Percentiles rank a stretch among this genome's conserved stretches.
Conservation (phyloP, 192 early-diverging fungal species). For the Coemansia sp. region DNA sequence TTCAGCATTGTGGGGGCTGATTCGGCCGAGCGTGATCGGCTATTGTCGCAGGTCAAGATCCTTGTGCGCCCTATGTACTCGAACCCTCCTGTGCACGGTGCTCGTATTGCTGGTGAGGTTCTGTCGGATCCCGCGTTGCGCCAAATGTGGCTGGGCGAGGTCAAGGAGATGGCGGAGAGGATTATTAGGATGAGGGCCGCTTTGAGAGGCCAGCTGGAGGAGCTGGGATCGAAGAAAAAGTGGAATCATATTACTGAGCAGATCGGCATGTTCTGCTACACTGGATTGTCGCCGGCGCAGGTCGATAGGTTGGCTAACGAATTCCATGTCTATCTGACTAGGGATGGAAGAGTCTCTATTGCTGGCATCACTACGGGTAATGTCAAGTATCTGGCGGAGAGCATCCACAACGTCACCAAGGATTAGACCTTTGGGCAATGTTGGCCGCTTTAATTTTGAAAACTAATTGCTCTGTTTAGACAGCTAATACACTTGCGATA, state of each 20-base stretch:
- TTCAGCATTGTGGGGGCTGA: slow-evolving; percentile 81
- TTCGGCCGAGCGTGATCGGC: slow-evolving; percentile 71
- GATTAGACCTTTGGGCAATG: too few relatives aligned
- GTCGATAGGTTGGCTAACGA: slow-evolving; percentile 79
- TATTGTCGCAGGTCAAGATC: slow-evolving; percentile 93
- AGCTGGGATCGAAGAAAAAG: slow-evolving; percentile 68
- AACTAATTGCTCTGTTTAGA: too few relatives aligned
- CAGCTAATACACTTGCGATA: too few relatives aligned
- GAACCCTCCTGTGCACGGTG: slow-evolving; percentile 96
- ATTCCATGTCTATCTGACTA: slow-evolving; percentile 90
- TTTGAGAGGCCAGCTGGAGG: slow-evolving; percentile 76
- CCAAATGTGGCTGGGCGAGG: slow-evolving; percentile 84
- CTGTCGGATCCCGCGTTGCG: slow-evolving; percentile 71
- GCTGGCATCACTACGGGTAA: slow-evolving; percentile 92
- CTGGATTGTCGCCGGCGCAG: slow-evolving; percentile 86
- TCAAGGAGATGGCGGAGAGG: slow-evolving; percentile 95
- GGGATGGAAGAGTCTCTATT: slow-evolving; percentile 94
- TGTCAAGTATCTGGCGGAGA: slow-evolving; percentile 94
- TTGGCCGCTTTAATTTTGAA: too few relatives aligned
- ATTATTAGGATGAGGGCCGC: slow-evolving; percentile 89
- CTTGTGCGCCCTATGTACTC: slow-evolving; percentile 97
- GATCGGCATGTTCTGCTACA: slow-evolving; percentile 99
- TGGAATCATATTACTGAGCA: slow-evolving; percentile 95
- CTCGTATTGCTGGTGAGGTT: slow-evolving; percentile 88
- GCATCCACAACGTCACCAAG: slow-evolving; percentile 93